Conservation (phyloP, 208 protist species). For the Phytomonas sp. region DNA sequence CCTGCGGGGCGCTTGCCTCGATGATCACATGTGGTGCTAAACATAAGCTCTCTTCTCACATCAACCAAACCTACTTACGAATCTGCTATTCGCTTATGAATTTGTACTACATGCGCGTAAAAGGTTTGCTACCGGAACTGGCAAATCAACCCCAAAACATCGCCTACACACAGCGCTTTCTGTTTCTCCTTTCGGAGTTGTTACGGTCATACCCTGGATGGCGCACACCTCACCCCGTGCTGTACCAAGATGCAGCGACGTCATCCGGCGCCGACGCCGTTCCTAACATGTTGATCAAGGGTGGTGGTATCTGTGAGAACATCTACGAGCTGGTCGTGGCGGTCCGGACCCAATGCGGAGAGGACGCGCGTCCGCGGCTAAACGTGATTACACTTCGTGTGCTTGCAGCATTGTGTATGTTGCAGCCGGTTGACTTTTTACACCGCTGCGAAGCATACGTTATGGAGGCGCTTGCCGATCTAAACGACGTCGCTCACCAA, state of each 20-base stretch:
- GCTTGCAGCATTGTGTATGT: slow-evolving; percentile 69
- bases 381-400: slow-evolving; percentile 62
- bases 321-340: slow-evolving; percentile 47
- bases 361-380: slow-evolving; percentile 18
- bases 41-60: slow-evolving; percentile 24
- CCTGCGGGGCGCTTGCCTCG: slow-evolving; percentile 47
- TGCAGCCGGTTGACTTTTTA: slow-evolving; percentile 68
- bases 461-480: slow-evolving; percentile 25
- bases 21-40: slow-evolving; percentile 65
- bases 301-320: slow-evolving; percentile 58
- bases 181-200: slow-evolving; percentile 86
- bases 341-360: slow-evolving; percentile 19
- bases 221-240: slow-evolving; percentile 20
- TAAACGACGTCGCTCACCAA: slow-evolving; percentile 28
- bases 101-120: slow-evolving; percentile 65
- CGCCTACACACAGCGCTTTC: slow-evolving; percentile 72
- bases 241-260: slow-evolving; percentile 18
- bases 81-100: slow-evolving; percentile 85
- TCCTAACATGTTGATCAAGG: slow-evolving; percentile 40
- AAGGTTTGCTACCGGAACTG: slow-evolving; percentile 36
- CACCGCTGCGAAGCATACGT: slow-evolving; percentile 38
- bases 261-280: not conserved
- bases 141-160: slow-evolving; percentile 34
- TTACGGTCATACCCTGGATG: slow-evolving; percentile 77
- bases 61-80: slow-evolving; percentile 56